Base-by-base conservation (phyloP, 768 basidiomycete genomes). In the Leccinum aurantiacum region DNA sequence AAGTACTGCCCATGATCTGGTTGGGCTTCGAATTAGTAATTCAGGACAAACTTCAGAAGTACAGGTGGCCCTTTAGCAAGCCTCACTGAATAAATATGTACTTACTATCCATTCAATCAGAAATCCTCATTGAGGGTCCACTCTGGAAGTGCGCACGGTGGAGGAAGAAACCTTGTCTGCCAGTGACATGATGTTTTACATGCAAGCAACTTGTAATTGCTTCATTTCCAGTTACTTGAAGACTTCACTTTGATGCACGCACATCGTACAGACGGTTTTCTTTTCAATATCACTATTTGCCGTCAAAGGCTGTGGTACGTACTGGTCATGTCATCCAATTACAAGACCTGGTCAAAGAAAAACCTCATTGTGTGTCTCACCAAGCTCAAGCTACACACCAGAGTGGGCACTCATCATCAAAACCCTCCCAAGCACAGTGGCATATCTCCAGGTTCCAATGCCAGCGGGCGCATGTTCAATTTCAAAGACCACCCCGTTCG, bases 401-500 rank as follows among this genome's bases (percentile, higher is more conserved):
- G 58, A 61, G 51, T 38, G 47, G 46, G 54, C 49, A 14, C 63
- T 29, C 63, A 24, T n/a, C 13, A 25, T 27, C 51, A 57, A 74
- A 61, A 57, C 51, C 55, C 29, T 33, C 38, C 38, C 3, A 72
- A 59, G 59, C 67, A 54, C 38, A 41, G 7, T 48, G 33, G 22
- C 4, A 52, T 60, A 29, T 60, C 69, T 37, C 53, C 72, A 58
- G 17, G 17, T n/a, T 17, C 38, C 8, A 31, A 9, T 6, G 9
- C 65, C 7, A 17, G 69, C 56, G 37, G 75, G 68, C 80, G 79
- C 54, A 67, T 74, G 5, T 92, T 93, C 70, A 75, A 86, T 60
- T 91, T 93, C 72, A 71, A 82, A 22, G 76, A 82, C 5, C 82
- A 93, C 69, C 84, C 91, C 6, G 80, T 81, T 38, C 89, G 91